Base-by-base conservation (phyloP, 106 monocot species). In the Narthecium ossifragum region DNA sequence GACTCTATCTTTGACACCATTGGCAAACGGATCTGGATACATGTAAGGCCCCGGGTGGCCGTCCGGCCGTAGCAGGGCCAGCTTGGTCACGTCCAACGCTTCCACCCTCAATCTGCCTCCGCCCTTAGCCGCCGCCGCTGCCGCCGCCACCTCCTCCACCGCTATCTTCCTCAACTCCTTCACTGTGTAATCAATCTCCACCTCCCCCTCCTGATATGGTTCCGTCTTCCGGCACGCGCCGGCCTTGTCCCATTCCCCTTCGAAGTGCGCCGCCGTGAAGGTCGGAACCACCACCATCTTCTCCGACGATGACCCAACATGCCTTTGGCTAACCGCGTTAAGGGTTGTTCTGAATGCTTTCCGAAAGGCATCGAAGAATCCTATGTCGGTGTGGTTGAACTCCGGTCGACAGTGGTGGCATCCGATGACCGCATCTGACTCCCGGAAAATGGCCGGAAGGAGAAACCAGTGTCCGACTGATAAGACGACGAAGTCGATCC, bases 181-280 rank as follows among this genome's bases (percentile, higher is more conserved):
- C 8, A 80, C 80, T 73, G 79, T 86, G 45, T 83, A 80, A 59
- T 74, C 74, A 77, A 86, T 60, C 59, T 63, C 59, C 75, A 71
- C 81, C 81, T 86, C 82, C 29, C 77, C 80, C 8, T 73, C 78
- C 59, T 39, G 45, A 51, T 74, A 88, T 8, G 94, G 94, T 73
- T 74, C 80, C 46, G 27, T 78, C 83, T 63, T 81, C 45, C 63
- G 56, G 52, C 96, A 98, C 8, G 90, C 83, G 23, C 81, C 81
- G 0, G 70, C 68, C 53, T 81, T 81, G 38, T 98, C 83, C 90
- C 96, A 90, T 37, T 84, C 90, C 57, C 86, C 90, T 41, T 90
- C 90, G 58, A 98, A 98, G 60, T 98, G 96, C 51, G 90, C 75
- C 38, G 90, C 83, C 53, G 96, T 78, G 62, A 98, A 98, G 24